Evolutionary conservation across 2,329 filamentous ascomycete genomes (phyloP), one percentile per base, ranked within the genome.

Genomic region (Akanthomyces uredinophilus): DNA sequence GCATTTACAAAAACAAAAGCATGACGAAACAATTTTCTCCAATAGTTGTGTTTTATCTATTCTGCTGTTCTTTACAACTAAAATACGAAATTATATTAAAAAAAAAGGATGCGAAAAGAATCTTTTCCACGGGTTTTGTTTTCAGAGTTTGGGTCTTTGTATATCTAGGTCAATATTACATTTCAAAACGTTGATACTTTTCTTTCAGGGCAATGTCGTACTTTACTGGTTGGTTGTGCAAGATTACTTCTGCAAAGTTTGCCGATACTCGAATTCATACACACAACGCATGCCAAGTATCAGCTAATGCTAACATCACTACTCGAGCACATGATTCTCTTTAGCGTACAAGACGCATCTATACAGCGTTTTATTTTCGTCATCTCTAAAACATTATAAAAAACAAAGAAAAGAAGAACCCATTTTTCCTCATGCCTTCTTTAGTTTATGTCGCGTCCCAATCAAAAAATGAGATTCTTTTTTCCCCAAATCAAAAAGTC

Each of bases 311-410:
- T 39, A 10, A 37, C 32, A 37, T 37, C 13, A 37, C 5, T 13
- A 10, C 35, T 22, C 27, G 27, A 37, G 27, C 35, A 39, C 13
- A 49, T 3, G 32, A 22, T 24, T 24, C 13, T 35, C 6, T 47
- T 57, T 41, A n/a, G 32, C 46, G 44, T 27, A 37, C 49, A 61
- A 44, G 51, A 51, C 24, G 37, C 22, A 27, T 62, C 54, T 57
- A 62, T 57, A 62, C 39, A 58, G 29, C 53, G 37, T 64, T 58
- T 64, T 46, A 47, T 62, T 54, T 55, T 29, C 49, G 60, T 59
- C 63, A 47, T 62, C 50, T 62, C 60, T 47, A 62, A 47, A 62
- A 61, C 60, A 44, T 61, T 57, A 61, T 29, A 60, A 56, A 44
- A 44, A 50, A 51, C 60, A 39, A 49, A 56, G 58, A 61, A 64